Base-by-base conservation (phyloP, 179 eudicot genomes). In the Amaranthus tricolor region DNA sequence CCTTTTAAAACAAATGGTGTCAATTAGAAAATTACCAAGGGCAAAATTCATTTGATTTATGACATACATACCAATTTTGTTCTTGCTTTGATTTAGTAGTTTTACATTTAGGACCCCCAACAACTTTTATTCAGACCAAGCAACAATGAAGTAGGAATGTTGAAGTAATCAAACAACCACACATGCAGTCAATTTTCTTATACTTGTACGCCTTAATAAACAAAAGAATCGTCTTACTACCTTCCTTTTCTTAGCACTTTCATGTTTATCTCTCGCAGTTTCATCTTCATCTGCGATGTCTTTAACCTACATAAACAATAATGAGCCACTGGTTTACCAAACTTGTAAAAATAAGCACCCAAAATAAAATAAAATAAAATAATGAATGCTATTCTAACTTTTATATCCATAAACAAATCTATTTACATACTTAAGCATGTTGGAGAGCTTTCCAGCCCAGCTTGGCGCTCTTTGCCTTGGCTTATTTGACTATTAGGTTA, bases 301-400 rank as follows among this genome's bases (percentile, higher is more conserved):
- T 43, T 77, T 68, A 16, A 68, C 85, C 85, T 84, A 21, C 62
- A 67, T 15, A 44, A 66, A 14, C 58, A 66, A 10, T 48, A 62
- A 50, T 24, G n/a, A 20, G 20, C 54, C 44, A 15, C 14, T 4
- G 24, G 58, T 21, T 3, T 45, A 49, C 8, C 51, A 40, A 31
- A 61, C 9, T 9, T 7, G 5, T 15, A 20, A 6, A 51, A 9
- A n/a, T 19, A 60, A 49, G 64, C 65, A 6, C 44, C 52, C 47
- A 24, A 69, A 4, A 52, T 5, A 58, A 7, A 70, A 19, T 19
- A 20, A 19, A 50, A 5, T 4, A 53, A 14, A 53, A 53, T 4
- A 14, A 53, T 31, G 40, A 31, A 31, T 31, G 40, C 40, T 31
- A 31, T 31, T 31, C 40, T 31, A 31, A 31, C 40, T 31, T 31